Evolutionary conservation across 495 filamentous ascomycete species (phyloP).

Genomic region (Lophiotrema nucula): DNA sequence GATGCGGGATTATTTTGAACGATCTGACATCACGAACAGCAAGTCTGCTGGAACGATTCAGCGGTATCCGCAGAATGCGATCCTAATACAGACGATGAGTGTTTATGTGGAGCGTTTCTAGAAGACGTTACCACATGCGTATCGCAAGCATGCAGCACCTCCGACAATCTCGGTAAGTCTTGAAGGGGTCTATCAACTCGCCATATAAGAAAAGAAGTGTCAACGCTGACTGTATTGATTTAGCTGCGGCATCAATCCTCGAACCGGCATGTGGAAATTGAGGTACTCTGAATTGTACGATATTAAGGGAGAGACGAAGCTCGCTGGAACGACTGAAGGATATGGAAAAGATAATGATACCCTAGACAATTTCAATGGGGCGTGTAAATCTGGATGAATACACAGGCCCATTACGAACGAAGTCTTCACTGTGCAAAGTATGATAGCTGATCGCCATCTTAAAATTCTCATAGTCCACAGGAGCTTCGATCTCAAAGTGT

Average conservation of each 20-base stretch:
- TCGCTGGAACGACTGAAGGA: not conserved
- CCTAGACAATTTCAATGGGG: not conserved
- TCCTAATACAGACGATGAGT: slow-evolving; percentile 17
- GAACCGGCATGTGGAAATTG: not conserved
- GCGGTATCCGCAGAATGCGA: slow-evolving; percentile 11
- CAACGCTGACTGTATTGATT: not conserved
- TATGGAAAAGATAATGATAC: not conserved
- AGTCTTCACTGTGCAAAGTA: too few relatives aligned
- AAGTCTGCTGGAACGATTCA: slow-evolving; percentile 24
- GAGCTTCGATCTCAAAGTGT: too few relatives aligned
- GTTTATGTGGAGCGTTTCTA: slow-evolving; percentile 22
- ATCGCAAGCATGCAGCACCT: slow-evolving; percentile 2
- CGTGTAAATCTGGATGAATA: too few relatives aligned
- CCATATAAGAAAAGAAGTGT: not conserved
- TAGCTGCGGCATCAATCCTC: not conserved
- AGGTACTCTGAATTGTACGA: not conserved
- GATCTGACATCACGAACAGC: not conserved
- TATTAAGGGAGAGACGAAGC: not conserved
- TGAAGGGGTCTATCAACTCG: not conserved
- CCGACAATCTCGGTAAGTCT: slow-evolving; percentile 21
- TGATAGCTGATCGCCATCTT: too few relatives aligned
- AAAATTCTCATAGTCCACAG: too few relatives aligned
- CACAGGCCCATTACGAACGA: too few relatives aligned
- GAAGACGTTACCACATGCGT: slow-evolving; percentile 11
- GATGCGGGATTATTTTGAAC: not conserved